Evolutionary conservation across 257 asterid genomes (phyloP).

Genomic region (Fraxinus americana): DNA sequence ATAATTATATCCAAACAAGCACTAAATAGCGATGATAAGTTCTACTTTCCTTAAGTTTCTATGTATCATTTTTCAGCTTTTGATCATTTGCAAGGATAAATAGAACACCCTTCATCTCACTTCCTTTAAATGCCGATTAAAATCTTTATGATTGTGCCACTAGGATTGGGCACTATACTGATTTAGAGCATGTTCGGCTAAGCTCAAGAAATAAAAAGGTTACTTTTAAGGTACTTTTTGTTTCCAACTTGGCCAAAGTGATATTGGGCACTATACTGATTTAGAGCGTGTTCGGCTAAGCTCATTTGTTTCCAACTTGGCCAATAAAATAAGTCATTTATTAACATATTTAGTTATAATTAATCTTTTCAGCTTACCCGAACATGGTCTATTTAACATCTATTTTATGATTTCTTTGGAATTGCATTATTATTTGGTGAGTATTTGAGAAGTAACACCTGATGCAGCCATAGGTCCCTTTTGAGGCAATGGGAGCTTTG

Average conservation of each 20-base stretch:
- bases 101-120: background rate
- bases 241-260: background rate
- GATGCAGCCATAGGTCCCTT: slow-evolving; percentile 76
- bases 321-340: background rate
- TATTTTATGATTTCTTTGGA: background rate
- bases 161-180: background rate
- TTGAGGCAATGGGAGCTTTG: slow-evolving; percentile 86
- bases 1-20: too few relatives aligned
- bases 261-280: too few relatives aligned
- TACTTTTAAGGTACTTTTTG: background rate
- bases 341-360: too few relatives aligned
- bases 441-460: background rate
- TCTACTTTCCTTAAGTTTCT: background rate
- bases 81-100: background rate
- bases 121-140: background rate
- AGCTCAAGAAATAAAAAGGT: background rate
- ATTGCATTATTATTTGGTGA: slow-evolving; percentile 6
- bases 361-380: too few relatives aligned
- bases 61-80: background rate
- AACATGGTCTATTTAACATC: background rate
- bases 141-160: background rate
- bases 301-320: background rate
- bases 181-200: background rate
- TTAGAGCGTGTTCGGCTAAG: background rate
- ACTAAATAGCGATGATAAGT: background rate